phyloP scores from a whole-genome alignment of 164 flowering plant species.

The Magnolia officinalis region DNA sequence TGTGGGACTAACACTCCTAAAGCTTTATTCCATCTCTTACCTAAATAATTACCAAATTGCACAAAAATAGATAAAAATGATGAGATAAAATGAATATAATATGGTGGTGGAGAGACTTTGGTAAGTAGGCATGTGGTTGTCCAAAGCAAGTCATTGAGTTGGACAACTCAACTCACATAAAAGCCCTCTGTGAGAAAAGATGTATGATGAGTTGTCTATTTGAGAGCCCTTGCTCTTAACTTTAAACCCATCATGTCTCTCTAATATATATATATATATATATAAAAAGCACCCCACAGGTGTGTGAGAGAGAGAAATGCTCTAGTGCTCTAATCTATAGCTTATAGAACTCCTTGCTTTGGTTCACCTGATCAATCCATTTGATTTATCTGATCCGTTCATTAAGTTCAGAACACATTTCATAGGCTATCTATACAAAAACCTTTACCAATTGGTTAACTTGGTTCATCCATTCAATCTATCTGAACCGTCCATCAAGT shows the following conservation, averaged over 20 bases:
- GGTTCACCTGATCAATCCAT: no score
- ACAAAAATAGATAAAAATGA: slow-evolving; percentile 8
- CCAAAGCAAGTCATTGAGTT: slow-evolving; percentile 23
- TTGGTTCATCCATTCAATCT: no score
- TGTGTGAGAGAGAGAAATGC: no score
- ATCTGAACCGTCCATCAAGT: no score
- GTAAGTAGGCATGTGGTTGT: slow-evolving; percentile 15
- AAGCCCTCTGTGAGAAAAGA: slow-evolving; percentile 14
- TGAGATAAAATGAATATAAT: slow-evolving; percentile 7
- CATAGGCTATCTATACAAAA: no score
- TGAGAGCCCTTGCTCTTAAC: not conserved
- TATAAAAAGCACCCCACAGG: no score
- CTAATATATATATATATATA: not conserved
- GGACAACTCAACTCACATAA: slow-evolving; percentile 29
- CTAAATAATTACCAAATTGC: not conserved
- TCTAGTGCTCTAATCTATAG: no score
- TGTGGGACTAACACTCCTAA: not conserved
- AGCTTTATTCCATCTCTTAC: slow-evolving; percentile 7
- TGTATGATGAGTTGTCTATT: slow-evolving; percentile 22
- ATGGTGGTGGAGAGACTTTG: slow-evolving; percentile 4
- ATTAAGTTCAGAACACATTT: no score
- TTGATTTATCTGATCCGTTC: no score
- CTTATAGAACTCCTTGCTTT: no score
- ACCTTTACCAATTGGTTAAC: no score
- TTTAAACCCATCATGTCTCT: slow-evolving; percentile 18